Evolutionary conservation across 352 stramenopile genomes (phyloP).

Genomic region (Saprolegnia parasitica): DNA sequence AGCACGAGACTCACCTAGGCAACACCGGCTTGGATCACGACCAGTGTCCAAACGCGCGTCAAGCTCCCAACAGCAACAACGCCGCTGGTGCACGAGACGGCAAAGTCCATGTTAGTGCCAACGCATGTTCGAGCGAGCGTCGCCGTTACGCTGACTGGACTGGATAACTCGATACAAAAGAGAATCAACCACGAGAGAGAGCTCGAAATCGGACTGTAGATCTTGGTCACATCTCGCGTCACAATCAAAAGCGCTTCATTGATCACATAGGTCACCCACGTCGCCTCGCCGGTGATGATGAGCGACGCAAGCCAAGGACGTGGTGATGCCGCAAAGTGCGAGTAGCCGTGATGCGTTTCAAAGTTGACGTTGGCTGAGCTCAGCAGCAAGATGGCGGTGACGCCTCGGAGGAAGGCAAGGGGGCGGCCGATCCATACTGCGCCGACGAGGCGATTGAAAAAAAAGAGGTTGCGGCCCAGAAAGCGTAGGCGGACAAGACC

Average conservation of each 20-base stretch:
- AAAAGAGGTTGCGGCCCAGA: constrained; percentile 1
- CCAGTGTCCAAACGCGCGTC: background rate
- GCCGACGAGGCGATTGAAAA: constrained; percentile 20
- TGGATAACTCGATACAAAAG: background rate
- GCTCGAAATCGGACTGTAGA: background rate
- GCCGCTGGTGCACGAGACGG: background rate
- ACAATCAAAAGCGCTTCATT: constrained; percentile 6
- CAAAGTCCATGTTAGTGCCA: constrained; percentile 1
- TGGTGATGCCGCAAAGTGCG: background rate
- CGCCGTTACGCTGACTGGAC: background rate
- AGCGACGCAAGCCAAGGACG: background rate
- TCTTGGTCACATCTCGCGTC: background rate
- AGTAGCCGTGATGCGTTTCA: background rate
- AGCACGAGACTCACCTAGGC: background rate
- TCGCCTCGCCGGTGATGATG: constrained; percentile 8
- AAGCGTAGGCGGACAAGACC: background rate
- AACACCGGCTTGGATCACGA: background rate
- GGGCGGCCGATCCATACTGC: constrained; percentile 13
- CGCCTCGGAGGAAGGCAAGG: background rate
- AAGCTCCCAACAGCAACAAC: background rate
- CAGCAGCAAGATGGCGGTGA: constrained; percentile 9
- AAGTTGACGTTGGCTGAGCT: background rate
- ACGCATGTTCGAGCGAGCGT: background rate
- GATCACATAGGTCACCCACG: background rate
- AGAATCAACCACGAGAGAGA: background rate